A percentile compares a stretch with the other conserved stretches of the same genome.
Evolutionary conservation across 495 filamentous ascomycete genomes (phyloP).

Genomic region (Hypoxylon perforatum): DNA sequence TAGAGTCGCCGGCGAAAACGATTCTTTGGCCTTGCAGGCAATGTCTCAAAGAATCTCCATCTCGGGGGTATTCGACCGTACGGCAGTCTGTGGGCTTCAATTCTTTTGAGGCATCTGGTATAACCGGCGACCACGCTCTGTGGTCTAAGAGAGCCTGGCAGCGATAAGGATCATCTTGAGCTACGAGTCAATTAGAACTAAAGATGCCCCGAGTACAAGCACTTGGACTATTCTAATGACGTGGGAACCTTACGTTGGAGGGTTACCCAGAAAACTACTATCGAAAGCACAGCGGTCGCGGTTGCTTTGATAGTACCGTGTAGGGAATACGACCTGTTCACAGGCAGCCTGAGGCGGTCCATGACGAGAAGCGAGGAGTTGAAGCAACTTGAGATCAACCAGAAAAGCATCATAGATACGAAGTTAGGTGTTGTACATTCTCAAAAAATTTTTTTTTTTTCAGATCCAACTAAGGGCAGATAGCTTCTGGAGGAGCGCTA

Average conservation of each 20-base stretch:
- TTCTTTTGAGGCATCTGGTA: slow-evolving; percentile 40
- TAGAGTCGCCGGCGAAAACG: slow-evolving; percentile 71
- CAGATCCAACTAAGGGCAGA: too few relatives aligned
- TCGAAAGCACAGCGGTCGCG: too few relatives aligned
- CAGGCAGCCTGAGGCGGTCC: too few relatives aligned
- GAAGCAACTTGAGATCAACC: too few relatives aligned
- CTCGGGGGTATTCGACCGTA: slow-evolving; percentile 62
- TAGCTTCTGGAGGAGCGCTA: too few relatives aligned
- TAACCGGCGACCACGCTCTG: slow-evolving; percentile 59
- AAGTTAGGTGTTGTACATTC: too few relatives aligned
- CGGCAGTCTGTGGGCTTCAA: slow-evolving; percentile 73
- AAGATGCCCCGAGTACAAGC: not conserved
- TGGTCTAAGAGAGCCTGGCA: slow-evolving; percentile 64
- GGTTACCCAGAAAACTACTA: too few relatives aligned
- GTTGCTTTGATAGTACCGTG: too few relatives aligned
- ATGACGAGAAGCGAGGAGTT: too few relatives aligned
- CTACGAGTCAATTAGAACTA: slow-evolving; percentile 30
- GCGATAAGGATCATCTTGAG: slow-evolving; percentile 60
- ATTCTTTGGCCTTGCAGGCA: slow-evolving; percentile 60
- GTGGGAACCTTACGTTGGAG: not conserved
- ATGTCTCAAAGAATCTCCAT: slow-evolving; percentile 51
- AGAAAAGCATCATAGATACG: too few relatives aligned
- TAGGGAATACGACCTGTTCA: too few relatives aligned
- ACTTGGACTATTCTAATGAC: not conserved
- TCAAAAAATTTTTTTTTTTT: too few relatives aligned